Conservation (phyloP, 495 filamentous ascomycete genomes). For the Penicillium angulare region DNA sequence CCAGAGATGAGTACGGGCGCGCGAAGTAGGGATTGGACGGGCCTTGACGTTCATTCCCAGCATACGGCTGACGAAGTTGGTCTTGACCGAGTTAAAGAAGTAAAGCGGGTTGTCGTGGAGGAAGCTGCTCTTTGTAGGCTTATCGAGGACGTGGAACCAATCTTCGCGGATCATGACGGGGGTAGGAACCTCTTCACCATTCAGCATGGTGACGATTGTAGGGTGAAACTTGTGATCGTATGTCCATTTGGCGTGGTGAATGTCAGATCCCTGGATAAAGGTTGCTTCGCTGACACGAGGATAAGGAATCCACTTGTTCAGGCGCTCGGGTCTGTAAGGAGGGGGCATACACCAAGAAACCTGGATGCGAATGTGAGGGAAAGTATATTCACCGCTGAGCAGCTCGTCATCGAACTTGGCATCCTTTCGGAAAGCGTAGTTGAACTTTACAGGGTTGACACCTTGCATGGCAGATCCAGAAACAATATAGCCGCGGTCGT, state of each 20-base stretch:
- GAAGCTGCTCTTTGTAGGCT: slow-evolving; percentile 3
- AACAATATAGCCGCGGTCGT: slow-evolving; percentile 1
- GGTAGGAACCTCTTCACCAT: not conserved
- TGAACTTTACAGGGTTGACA: slow-evolving; percentile 1
- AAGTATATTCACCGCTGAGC: not conserved
- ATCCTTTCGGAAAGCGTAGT: not conserved
- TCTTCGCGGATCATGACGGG: slow-evolving; percentile 1
- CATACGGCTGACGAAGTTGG: not conserved
- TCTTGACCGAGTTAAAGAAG: slow-evolving; percentile 1
- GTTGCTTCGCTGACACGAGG: slow-evolving; percentile 1
- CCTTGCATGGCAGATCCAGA: slow-evolving; percentile 2
- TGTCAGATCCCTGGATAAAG: not conserved
- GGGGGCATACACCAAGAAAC: slow-evolving; percentile 4
- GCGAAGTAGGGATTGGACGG: not conserved
- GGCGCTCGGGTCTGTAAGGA: not conserved
- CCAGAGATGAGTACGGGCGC: not conserved
- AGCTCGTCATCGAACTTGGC: slow-evolving; percentile 5
- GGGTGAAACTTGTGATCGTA: slow-evolving; percentile 6
- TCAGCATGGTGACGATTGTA: not conserved
- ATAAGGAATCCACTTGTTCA: slow-evolving; percentile 4
- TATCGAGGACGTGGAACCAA: slow-evolving; percentile 4
- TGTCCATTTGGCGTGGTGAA: slow-evolving; percentile 1
- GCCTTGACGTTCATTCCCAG: not conserved
- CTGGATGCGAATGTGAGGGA: slow-evolving; percentile 2
- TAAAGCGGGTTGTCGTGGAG: slow-evolving; percentile 1